Conservation (phyloP, 1,139 yeast species). For the Suhomyces panamericanus region DNA sequence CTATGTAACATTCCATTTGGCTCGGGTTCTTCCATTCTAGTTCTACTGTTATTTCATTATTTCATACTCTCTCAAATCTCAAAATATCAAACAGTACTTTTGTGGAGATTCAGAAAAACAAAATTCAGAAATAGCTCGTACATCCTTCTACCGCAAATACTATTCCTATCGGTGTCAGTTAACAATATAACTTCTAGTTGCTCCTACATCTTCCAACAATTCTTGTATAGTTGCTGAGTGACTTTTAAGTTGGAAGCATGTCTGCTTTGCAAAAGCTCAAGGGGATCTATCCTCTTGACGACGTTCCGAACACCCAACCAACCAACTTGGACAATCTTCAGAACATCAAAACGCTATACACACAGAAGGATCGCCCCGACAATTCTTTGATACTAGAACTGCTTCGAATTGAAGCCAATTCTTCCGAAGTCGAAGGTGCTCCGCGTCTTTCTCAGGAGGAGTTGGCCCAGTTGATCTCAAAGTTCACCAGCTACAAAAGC, state of each 20-base stretch:
- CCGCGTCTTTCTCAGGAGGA: slow-evolving; percentile 5
- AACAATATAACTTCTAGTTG: too few relatives aligned
- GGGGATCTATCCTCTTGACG: slow-evolving; percentile 13
- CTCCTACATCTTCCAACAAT: neutral
- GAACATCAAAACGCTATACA: slow-evolving; percentile 1
- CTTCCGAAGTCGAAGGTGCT: slow-evolving; percentile 2
- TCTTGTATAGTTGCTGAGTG: neutral
- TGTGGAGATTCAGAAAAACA: neutral
- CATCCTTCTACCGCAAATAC: neutral
- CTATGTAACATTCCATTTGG: too few relatives aligned
- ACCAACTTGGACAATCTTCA: slow-evolving; percentile 4
- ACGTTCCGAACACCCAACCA: neutral
- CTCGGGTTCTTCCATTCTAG: too few relatives aligned
- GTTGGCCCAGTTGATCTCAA: slow-evolving; percentile 14
- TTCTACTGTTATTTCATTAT: too few relatives aligned
- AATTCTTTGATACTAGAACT: slow-evolving; percentile 15
- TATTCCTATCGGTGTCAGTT: neutral
- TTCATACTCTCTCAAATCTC: too few relatives aligned
- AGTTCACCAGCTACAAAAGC: slow-evolving; percentile 35
- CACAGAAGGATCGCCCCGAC: slow-evolving; percentile 7
- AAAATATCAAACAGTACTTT: too few relatives aligned
- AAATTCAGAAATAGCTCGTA: neutral
- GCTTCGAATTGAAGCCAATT: slow-evolving; percentile 19
- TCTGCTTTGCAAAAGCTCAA: slow-evolving; percentile 18
- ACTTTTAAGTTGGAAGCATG: slow-evolving; percentile 9